Base-by-base conservation (phyloP, 441 rosid species). In the Populus hybrid region DNA sequence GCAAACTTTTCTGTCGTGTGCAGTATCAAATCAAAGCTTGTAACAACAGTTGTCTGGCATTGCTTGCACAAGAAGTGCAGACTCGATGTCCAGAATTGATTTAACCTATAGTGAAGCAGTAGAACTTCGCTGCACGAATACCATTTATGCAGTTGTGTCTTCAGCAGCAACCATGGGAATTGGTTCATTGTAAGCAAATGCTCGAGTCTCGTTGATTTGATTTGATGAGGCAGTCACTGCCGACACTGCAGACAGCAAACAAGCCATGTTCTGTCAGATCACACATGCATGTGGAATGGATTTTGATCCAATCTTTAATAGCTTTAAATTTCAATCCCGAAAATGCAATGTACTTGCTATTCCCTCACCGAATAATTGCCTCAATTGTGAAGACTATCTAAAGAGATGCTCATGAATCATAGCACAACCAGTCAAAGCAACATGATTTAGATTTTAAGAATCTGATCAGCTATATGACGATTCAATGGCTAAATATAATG, bases 381-480 rank as follows among this genome's bases (percentile, higher is more conserved):
- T 61, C 28, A 61, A 21, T 61, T 23, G 10, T 21, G 66, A 14
- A 61, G 28, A 21, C 66, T 21, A 61, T 23, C 24, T 16, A 46
- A 21, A 1, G 8, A 36, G 26, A 54, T 73, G 72, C 35, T 63
- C 46, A 16, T 21, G 23, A 69, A 74, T 23, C 59, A 61, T 57
- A 23, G 24, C 35, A 71, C 46, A 72, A 64, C 64, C 63, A 24
- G 3, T 16, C 38, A 61, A 8, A 24, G 59, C 30, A 77, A 40
- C 12, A 40, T 1, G 28, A 28, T 66, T 42, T 24, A 4, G 32
- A 10, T 67, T 32, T 35, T 67, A 4, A n/a, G 2, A 61, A 73
- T 69, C 66, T 70, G 73, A 54, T 81, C 59, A 67, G 64, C 77
- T 73, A 38, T 70, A 20, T 40, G 34, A 77, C 59, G 59, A 9